A percentile compares a stretch with the other conserved stretches of the same genome.
Conservation (phyloP, 768 basidiomycete species). For the Trametes punicea region DNA sequence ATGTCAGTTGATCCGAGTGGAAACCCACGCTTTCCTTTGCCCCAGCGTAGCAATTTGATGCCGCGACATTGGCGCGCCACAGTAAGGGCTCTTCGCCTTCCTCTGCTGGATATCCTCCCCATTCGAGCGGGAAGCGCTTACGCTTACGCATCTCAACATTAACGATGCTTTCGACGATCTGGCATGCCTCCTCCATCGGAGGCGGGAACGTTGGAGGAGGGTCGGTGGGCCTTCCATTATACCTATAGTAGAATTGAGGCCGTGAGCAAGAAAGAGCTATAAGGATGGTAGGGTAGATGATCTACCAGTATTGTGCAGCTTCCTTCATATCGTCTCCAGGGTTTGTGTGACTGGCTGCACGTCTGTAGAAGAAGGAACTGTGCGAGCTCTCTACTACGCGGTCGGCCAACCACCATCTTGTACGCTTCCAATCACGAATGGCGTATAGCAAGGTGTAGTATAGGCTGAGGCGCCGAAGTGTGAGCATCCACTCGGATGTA, state of each 20-base stretch:
- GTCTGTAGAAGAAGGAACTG: slow-evolving; percentile 66
- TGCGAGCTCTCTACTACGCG: slow-evolving; percentile 81
- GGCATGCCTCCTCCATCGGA: slow-evolving; percentile 78
- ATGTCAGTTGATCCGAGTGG: slow-evolving; percentile 79
- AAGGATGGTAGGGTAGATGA: background rate
- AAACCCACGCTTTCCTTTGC: slow-evolving; percentile 77
- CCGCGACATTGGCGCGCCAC: slow-evolving; percentile 85
- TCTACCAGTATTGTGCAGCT: slow-evolving; percentile 72
- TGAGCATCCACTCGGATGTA: background rate
- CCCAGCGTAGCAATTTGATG: slow-evolving; percentile 83
- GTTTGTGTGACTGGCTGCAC: slow-evolving; percentile 35
- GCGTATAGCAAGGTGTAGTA: slow-evolving; percentile 70
- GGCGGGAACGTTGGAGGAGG: slow-evolving; percentile 55
- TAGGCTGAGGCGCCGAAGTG: slow-evolving; percentile 33
- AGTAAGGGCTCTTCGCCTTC: slow-evolving; percentile 21
- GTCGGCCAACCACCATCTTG: slow-evolving; percentile 86
- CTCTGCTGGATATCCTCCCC: slow-evolving; percentile 38
- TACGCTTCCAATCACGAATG: slow-evolving; percentile 62
- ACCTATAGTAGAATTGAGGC: slow-evolving; percentile 47
- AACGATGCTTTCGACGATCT: slow-evolving; percentile 64
- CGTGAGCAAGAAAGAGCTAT: background rate
- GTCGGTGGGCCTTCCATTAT: slow-evolving; percentile 67
- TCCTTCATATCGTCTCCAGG: slow-evolving; percentile 57
- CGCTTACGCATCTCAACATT: slow-evolving; percentile 67
- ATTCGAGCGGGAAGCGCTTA: slow-evolving; percentile 62